These are phyloP conservation scores for Gossypium stocksii DNA, from an alignment of 345 rosid genomes.

Conservation along the genomic window DNA sequence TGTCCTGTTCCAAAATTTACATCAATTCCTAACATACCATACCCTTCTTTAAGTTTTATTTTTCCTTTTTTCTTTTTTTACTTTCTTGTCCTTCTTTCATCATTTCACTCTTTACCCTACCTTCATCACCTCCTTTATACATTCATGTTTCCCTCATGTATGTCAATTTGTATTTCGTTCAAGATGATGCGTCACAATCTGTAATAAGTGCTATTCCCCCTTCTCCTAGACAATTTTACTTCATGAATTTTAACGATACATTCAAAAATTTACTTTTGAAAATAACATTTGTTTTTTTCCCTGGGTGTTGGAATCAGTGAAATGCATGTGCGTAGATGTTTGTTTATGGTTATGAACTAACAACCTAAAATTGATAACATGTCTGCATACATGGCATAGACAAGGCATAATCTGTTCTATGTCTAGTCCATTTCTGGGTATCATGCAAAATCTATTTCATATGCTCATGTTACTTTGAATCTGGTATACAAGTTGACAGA, in stretches of 20 bases:
- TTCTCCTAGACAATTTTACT: background rate
- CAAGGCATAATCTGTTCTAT: background rate
- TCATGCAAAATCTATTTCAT: background rate
- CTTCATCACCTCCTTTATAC: constrained; percentile 20
- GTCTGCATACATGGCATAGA: constrained; percentile 6
- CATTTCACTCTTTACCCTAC: constrained; percentile 11
- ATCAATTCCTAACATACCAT: constrained; percentile 17
- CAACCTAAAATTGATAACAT: background rate
- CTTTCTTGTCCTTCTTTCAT: constrained; percentile 10
- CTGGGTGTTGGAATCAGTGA: background rate
- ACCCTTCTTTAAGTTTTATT: background rate
- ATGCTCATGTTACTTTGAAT: too few relatives aligned
- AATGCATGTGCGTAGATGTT: background rate
- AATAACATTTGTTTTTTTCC: too few relatives aligned
- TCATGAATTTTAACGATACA: background rate
- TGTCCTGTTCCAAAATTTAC: constrained; percentile 38
- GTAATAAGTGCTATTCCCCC: constrained; percentile 15
- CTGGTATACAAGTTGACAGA: too few relatives aligned
- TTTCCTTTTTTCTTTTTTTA: background rate
- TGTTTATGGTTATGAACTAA: background rate
- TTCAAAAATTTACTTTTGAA: background rate
- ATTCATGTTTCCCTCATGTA: constrained; percentile 2
- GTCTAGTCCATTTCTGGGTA: background rate
- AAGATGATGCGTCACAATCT: constrained; percentile 32
- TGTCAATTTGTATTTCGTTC: constrained; percentile 20